Evolutionary conservation across 2,329 filamentous ascomycete species (phyloP), one percentile per base, ranked within the genome.

Genomic region (Trichoderma koningiopsis): DNA sequence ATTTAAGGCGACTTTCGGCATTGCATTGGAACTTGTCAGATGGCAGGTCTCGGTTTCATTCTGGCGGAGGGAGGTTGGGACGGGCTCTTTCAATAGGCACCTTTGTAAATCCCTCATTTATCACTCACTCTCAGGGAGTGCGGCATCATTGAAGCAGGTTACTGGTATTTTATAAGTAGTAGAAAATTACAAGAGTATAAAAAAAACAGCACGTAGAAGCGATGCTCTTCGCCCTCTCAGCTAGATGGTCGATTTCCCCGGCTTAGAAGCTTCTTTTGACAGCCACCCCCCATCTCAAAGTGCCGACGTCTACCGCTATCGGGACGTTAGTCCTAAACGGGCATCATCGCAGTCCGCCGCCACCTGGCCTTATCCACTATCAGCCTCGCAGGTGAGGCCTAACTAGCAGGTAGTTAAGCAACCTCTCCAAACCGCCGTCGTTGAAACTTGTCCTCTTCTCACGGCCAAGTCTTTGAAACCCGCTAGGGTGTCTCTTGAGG

Each of bases 381-480:
- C 66, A 72, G 70, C 70, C 71, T 71, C 63, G 68, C 71, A 70
- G 55, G 14, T 55, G 52, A 27, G 56, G 61, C 16, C 35, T 37
- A 35, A 43, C 27, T 10, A 29, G 29, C 56, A 43, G 40, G 40
- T 57, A 33, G 31, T 37, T 47, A 19, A 68, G 53, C 35, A 63
- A 70, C 69, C 43, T 69, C 69, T 57, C 40, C 61, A 66, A 43
- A 19, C 31, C 11, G 29, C 37, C 40, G 29, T 70, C 72, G 72
- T 70, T 75, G 74, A 74, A 78, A 80, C 71, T 78, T 80, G 79
- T 80, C 78, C 79, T 80, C 74, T 80, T 79, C 72, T 60, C 47
- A 57, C 59, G 59, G 57, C 67, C 24, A 68, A 43, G 47, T 56
- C 56, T 60, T 43, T 66, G 61, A 37, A 64, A 58, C 57, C 68